phyloP scores from a whole-genome alignment of 148 eudicot genomes.

The Vaccinium corymbosum region DNA sequence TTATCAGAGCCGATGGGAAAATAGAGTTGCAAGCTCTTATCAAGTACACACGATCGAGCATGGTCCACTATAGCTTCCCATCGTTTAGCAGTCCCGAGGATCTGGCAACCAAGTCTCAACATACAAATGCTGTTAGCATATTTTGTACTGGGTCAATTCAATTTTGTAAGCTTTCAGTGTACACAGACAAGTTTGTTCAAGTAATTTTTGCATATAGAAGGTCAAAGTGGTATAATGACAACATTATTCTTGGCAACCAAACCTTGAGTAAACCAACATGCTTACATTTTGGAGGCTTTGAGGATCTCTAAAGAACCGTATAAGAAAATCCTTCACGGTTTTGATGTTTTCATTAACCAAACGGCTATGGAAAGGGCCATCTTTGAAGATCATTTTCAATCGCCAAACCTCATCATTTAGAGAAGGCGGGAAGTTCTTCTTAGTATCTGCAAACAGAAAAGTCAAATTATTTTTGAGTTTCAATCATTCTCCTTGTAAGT shows the following conservation, averaged over 20 bases:
- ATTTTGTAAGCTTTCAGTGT: neutral
- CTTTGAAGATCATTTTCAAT: conserved; percentile 58
- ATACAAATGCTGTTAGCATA: neutral
- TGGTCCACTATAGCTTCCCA: conserved; percentile 56
- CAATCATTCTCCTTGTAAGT: neutral
- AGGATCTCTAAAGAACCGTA: conserved; percentile 46
- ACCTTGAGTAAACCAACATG: neutral
- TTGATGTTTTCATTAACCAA: conserved; percentile 41
- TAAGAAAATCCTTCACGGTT: conserved; percentile 68
- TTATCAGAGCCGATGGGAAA: conserved; percentile 36
- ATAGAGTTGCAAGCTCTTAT: conserved; percentile 46
- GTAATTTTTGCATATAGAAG: neutral
- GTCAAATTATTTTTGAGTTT: neutral
- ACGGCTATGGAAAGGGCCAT: conserved; percentile 54
- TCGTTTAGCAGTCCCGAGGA: conserved; percentile 56
- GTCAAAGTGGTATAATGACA: neutral
- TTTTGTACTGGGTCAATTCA: neutral
- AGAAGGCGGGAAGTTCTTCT: conserved; percentile 66
- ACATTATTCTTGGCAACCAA: neutral
- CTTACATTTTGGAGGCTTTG: conserved; percentile 53
- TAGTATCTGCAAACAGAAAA: conserved; percentile 51
- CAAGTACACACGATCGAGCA: conserved; percentile 61
- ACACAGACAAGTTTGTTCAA: neutral
- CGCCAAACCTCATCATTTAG: conserved; percentile 69
- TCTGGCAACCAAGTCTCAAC: conserved; percentile 34